Evolutionary conservation across 2,329 filamentous ascomycete genomes (phyloP), one percentile per base, ranked within the genome.

Genomic region (Teratosphaeria zuluensis): DNA sequence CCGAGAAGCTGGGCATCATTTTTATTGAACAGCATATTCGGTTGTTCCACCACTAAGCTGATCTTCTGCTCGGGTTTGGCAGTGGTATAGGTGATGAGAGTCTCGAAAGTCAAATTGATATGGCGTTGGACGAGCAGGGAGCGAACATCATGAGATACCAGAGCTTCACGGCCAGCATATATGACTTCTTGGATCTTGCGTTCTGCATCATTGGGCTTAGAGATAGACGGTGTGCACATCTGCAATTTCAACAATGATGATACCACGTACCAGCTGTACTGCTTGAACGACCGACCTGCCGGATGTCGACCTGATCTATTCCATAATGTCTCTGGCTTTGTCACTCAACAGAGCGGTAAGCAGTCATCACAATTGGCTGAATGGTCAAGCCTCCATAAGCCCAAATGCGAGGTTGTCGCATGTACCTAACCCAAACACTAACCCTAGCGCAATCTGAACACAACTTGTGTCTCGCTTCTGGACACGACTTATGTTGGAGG

Each of bases 21-120:
- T 96, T 97, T 76, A 88, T 97, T 42, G 91, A 99, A 81, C 94
- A 99, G 81, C 90, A 88, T 73, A 87, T 89, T 60, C 85, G 94
- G 67, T 81, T 97, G 64, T 97, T 97, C 86, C 92, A 96, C 76
- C 92, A 97, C 77, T 97, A 21, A 9, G 7, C 42, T 19, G 16
- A 3, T 48, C n/a, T 19, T 21, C 4, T 8, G 16, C 16, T 8
- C n/a, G 19, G 42, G 42, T 19, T 8, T 31, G 53, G 42, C 51
- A 6, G 19, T 21, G 19, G 19, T 48, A 8, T 48, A n/a, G 16
- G 19, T 48, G 42, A 21, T 21, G 33, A 38, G 12, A n/a, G n/a
- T n/a, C 16, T 21, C 16, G 21, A 48, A 21, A 48, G 42, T 48
- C 16, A 21, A n/a, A 11, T n/a, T n/a, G 21, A 9, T n/a, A 48